Percentiles rank a stretch among this genome's conserved stretches.
phyloP scores from a whole-genome alignment of 768 basidiomycete genomes.

The Mycena olivaceomarginata region DNA sequence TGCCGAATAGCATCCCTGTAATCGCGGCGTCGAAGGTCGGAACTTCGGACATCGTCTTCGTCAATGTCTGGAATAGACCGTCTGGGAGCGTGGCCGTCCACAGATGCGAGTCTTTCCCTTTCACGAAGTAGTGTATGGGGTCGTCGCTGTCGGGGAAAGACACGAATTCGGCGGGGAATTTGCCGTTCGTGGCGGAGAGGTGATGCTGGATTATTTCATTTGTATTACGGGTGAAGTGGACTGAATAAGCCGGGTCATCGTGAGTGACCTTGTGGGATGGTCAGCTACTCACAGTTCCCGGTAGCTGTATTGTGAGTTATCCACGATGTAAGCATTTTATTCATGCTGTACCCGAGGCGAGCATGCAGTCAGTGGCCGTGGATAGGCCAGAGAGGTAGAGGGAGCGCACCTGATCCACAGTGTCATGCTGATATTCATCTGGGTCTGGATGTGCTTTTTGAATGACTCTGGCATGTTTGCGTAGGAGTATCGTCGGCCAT shows the following conservation, averaged over 20 bases:
- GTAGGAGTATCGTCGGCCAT: slow-evolving; percentile 29
- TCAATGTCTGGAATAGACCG: not conserved
- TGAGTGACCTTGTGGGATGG: not conserved
- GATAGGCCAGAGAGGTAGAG: not conserved
- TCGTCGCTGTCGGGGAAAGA: slow-evolving; percentile 26
- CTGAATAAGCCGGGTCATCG: slow-evolving; percentile 11
- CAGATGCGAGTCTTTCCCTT: slow-evolving; percentile 2
- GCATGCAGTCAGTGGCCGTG: too few relatives aligned
- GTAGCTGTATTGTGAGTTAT: slow-evolving; percentile 10
- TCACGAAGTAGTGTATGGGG: slow-evolving; percentile 10
- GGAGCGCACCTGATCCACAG: slow-evolving; percentile 24
- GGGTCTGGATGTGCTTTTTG: slow-evolving; percentile 13
- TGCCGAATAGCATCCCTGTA: slow-evolving; percentile 36
- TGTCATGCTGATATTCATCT: slow-evolving; percentile 19
- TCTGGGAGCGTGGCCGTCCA: slow-evolving; percentile 7
- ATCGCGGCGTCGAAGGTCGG: slow-evolving; percentile 7
- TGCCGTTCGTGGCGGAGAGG: slow-evolving; percentile 32
- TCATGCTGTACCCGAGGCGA: slow-evolving; percentile 1
- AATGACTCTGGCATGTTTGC: slow-evolving; percentile 31
- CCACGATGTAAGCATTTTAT: slow-evolving; percentile 8
- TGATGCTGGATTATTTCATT: slow-evolving; percentile 12
- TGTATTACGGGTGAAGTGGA: slow-evolving; percentile 25
- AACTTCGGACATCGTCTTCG: not conserved
- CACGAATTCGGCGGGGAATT: slow-evolving; percentile 24
- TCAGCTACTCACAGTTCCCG: not conserved